These are phyloP conservation scores for Ophiostoma montium DNA, from an alignment of 2,329 filamentous ascomycete genomes.

Conservation along the genomic window DNA sequence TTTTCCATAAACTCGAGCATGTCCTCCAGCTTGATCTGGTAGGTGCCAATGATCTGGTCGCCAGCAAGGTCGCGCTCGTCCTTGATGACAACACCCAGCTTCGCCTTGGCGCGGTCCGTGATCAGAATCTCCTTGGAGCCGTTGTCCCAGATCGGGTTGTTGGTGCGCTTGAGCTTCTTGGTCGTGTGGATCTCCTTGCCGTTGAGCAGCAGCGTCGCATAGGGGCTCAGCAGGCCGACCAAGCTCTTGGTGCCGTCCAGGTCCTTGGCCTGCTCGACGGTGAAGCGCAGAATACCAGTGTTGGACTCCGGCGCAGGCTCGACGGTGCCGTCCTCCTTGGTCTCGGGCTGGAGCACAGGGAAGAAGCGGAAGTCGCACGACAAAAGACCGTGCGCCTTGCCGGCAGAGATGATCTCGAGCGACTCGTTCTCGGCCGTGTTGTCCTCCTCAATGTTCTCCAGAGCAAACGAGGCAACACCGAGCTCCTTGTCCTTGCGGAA, in stretches of 20 bases:
- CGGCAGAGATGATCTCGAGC: slow-evolving; percentile 71
- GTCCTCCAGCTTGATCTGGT: slow-evolving; percentile 91
- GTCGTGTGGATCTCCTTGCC: slow-evolving; percentile 81
- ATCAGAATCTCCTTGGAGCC: slow-evolving; percentile 89
- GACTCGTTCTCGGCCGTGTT: slow-evolving; percentile 70
- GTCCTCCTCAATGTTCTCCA: slow-evolving; percentile 69
- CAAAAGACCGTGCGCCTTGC: slow-evolving; percentile 68
- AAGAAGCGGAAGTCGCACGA: slow-evolving; percentile 85
- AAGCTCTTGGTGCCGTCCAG: slow-evolving; percentile 85
- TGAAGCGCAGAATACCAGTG: slow-evolving; percentile 88
- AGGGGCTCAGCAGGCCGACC: slow-evolving; percentile 82
- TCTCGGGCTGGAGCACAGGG: slow-evolving; percentile 66
- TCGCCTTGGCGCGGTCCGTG: slow-evolving; percentile 81
- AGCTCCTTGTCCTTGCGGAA: slow-evolving; percentile 94
- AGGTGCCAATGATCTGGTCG: slow-evolving; percentile 77
- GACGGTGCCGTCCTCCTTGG: slow-evolving; percentile 59
- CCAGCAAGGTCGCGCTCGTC: slow-evolving; percentile 77
- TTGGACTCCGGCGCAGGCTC: slow-evolving; percentile 78
- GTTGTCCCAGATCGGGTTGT: slow-evolving; percentile 93
- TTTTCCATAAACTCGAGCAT: slow-evolving; percentile 83
- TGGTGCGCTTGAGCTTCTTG: slow-evolving; percentile 89
- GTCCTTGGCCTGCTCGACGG: slow-evolving; percentile 90
- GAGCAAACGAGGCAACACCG: slow-evolving; percentile 67
- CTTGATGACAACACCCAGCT: slow-evolving; percentile 84
- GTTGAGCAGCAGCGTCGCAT: slow-evolving; percentile 77